These are phyloP conservation scores for Mucor plumbeus DNA, from an alignment of 371 early-diverging fungal species.

Conservation along the genomic window DNA sequence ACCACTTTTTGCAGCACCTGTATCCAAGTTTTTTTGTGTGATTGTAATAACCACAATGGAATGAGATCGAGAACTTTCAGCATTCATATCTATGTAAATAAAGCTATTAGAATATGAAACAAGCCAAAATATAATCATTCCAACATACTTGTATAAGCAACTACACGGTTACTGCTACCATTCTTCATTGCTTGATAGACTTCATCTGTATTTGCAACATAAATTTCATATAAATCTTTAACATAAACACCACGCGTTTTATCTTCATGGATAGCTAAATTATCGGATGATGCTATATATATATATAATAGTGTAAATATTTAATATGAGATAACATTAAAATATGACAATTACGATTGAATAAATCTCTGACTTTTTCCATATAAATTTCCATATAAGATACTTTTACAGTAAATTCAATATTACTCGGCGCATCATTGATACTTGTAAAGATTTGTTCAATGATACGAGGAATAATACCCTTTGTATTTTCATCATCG, in stretches of 20 bases:
- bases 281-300: slow-evolving; percentile 76
- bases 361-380: slow-evolving; percentile 97
- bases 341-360: slow-evolving; percentile 72
- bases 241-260: slow-evolving; percentile 94
- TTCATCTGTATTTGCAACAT: slow-evolving; percentile 92
- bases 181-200: slow-evolving; percentile 94
- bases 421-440: slow-evolving; percentile 81
- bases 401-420: slow-evolving; percentile 93
- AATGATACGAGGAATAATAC: slow-evolving; percentile 94
- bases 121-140: neutral
- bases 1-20: slow-evolving; percentile 88
- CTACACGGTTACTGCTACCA: slow-evolving; percentile 89
- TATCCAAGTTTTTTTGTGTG: slow-evolving; percentile 89
- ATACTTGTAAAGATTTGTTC: slow-evolving; percentile 91
- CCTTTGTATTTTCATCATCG: slow-evolving; percentile 86
- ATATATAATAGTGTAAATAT: neutral
- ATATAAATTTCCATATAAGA: slow-evolving; percentile 99
- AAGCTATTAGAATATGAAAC: slow-evolving; percentile 11
- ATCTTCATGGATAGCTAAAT: slow-evolving; percentile 95
- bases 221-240: slow-evolving; percentile 93
- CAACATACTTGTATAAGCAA: slow-evolving; percentile 86
- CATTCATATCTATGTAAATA: slow-evolving; percentile 89
- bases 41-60: slow-evolving; percentile 97
- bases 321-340: neutral
- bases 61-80: slow-evolving; percentile 95